Percentiles rank a stretch among this genome's conserved stretches.
phyloP scores from a whole-genome alignment of 2,329 filamentous ascomycete species.

The Pestalotiopsis sp. region DNA sequence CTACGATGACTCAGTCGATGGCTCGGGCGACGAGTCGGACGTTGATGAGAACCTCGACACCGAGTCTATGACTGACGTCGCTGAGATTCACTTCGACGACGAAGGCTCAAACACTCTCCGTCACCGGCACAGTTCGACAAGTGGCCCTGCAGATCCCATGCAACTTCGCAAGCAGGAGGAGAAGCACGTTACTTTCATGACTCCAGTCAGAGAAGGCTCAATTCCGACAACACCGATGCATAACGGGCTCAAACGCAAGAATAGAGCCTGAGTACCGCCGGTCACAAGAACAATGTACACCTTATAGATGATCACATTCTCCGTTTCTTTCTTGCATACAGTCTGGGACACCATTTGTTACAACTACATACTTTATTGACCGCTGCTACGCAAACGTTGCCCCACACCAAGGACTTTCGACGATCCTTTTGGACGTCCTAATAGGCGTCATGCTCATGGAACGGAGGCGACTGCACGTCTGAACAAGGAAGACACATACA shows the following conservation, averaged over 20 bases:
- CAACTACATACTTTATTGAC: constrained; percentile 4
- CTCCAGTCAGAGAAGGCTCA: constrained; percentile 45
- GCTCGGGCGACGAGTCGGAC: constrained; percentile 60
- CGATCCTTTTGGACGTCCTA: not conserved
- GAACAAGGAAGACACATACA: not conserved
- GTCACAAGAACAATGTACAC: not conserved
- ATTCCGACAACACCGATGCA: not conserved
- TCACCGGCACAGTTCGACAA: constrained; percentile 38
- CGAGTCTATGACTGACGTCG: constrained; percentile 61
- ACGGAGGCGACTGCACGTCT: not conserved
- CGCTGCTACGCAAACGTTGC: not conserved
- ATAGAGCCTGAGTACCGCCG: not conserved
- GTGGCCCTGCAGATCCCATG: constrained; percentile 38
- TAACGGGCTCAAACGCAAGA: constrained; percentile 4
- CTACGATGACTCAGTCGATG: constrained; percentile 71
- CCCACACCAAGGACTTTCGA: not conserved
- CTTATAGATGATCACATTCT: not conserved
- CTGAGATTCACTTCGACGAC: constrained; percentile 64
- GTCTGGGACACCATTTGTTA: not conserved
- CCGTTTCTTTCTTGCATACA: not conserved
- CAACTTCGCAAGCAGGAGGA: constrained; percentile 55
- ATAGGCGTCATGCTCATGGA: not conserved
- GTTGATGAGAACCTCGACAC: constrained; percentile 58
- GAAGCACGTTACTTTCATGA: constrained; percentile 59
- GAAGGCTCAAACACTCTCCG: constrained; percentile 47